Conservation (phyloP, 345 rosid species). For the Populus deltoides region DNA sequence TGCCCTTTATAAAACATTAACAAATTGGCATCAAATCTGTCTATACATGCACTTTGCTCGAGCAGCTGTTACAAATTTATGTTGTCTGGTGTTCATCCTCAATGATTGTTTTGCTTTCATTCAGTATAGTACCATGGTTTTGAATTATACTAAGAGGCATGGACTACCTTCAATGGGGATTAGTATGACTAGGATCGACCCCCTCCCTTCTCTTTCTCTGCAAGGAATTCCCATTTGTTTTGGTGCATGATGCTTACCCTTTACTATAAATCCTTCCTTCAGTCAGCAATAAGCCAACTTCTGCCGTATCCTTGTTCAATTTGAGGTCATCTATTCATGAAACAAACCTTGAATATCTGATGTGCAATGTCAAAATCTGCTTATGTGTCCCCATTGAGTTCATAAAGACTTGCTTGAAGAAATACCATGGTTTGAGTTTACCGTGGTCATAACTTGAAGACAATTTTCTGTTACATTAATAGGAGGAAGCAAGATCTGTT, state of each 20-base stretch:
- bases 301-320: neutral
- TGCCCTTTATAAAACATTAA: neutral
- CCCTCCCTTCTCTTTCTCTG: neutral
- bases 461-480: slow-evolving; percentile 9
- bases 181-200: neutral
- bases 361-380: neutral
- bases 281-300: neutral
- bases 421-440: neutral
- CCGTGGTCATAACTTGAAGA: neutral
- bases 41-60: neutral
- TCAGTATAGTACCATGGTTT: neutral
- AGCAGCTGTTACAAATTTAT: neutral
- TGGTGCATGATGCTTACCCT: neutral
- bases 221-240: too few relatives aligned
- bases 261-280: neutral
- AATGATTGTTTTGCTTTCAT: too few relatives aligned
- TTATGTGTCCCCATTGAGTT: neutral
- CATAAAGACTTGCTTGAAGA: neutral
- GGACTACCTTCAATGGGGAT: neutral
- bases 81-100: too few relatives aligned
- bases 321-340: neutral
- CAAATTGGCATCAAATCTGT: neutral
- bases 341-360: neutral
- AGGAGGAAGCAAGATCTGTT: slow-evolving; percentile 94
- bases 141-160: neutral